Percentiles rank a stretch among this genome's conserved stretches.
phyloP scores from a whole-genome alignment of 2,329 filamentous ascomycete genomes.

The Penicillium frequentans region DNA sequence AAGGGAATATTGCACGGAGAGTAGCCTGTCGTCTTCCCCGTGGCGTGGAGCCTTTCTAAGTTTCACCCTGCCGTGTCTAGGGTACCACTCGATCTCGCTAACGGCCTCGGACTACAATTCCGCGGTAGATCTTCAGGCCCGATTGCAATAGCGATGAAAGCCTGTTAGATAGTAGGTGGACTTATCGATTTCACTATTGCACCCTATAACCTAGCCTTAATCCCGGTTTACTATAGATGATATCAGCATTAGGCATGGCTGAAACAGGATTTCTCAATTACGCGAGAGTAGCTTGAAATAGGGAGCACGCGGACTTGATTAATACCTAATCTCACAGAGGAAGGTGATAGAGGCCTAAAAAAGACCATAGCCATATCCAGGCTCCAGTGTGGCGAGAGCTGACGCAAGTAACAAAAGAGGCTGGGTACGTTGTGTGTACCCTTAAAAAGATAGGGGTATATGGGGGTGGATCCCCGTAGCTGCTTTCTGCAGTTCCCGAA shows the following conservation, averaged over 20 bases:
- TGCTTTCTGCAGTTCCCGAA: constrained; percentile 11
- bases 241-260: constrained; percentile 8
- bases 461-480: constrained; percentile 19
- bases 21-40: too few species aligned
- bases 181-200: not conserved
- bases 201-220: not conserved
- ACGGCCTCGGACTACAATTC: constrained; percentile 16
- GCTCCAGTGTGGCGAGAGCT: constrained; percentile 2
- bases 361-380: not conserved
- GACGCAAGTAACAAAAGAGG: not conserved
- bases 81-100: constrained; percentile 17
- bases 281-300: not conserved
- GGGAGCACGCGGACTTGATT: not conserved
- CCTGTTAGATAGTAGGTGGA: not conserved
- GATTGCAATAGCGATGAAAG: constrained; percentile 17
- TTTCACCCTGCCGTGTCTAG: constrained; percentile 11
- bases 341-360: not conserved
- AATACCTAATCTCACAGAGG: not conserved
- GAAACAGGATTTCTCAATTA: constrained; percentile 16
- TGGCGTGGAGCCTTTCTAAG: not conserved
- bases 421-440: not conserved
- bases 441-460: constrained; percentile 9
- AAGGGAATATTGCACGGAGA: not conserved
- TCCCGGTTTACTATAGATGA: not conserved
- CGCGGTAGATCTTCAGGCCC: constrained; percentile 22